These are phyloP conservation scores for Entophlyctis luteolus DNA, from an alignment of 192 early-diverging fungal species.

Conservation along the genomic window DNA sequence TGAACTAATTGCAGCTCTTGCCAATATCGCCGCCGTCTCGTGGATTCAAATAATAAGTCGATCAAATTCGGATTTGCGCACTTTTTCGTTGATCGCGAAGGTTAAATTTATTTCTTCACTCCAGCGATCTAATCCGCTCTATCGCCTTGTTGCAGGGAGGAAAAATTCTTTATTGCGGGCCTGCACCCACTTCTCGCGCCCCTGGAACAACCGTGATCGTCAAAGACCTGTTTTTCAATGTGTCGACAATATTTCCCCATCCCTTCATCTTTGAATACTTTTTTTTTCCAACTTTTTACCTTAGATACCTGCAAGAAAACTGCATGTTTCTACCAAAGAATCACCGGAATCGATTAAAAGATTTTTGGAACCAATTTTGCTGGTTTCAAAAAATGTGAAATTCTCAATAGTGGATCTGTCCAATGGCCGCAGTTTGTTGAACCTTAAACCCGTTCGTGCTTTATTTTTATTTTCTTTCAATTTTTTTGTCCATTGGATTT, in stretches of 20 bases:
- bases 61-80: slow-evolving; percentile 31
- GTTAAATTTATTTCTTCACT: slow-evolving; percentile 24
- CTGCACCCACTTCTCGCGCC: slow-evolving; percentile 29
- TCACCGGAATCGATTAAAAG: slow-evolving; percentile 46
- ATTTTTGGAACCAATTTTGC: slow-evolving; percentile 46
- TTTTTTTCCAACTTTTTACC: no score
- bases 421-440: not conserved
- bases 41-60: slow-evolving; percentile 54
- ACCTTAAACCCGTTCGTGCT: not conserved
- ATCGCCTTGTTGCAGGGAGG: slow-evolving; percentile 40
- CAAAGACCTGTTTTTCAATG: slow-evolving; percentile 67
- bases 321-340: slow-evolving; percentile 24
- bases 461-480: not conserved
- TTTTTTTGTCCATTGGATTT: not conserved
- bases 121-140: not conserved
- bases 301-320: slow-evolving; percentile 2
- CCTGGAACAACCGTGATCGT: slow-evolving; percentile 60
- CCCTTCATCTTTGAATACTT: not conserved
- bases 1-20: slow-evolving; percentile 44
- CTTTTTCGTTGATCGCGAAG: slow-evolving; percentile 38
- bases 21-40: slow-evolving; percentile 45
- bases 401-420: slow-evolving; percentile 42
- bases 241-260: slow-evolving; percentile 13
- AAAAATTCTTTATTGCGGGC: slow-evolving; percentile 41
- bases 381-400: slow-evolving; percentile 32